Evolutionary conservation across 106 monocot genomes (phyloP).

Genomic region (Apostasia ramifera): DNA sequence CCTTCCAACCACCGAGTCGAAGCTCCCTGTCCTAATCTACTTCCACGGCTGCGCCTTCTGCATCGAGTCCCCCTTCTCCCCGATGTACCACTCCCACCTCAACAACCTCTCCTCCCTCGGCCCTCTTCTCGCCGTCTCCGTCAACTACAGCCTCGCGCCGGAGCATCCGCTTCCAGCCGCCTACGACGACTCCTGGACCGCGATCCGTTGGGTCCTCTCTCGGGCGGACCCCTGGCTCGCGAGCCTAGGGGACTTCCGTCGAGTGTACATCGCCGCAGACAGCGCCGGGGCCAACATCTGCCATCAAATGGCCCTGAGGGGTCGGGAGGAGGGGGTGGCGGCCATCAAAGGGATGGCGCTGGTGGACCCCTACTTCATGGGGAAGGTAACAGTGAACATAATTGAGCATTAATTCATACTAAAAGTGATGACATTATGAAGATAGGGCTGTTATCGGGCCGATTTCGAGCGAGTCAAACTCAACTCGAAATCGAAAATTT

Average conservation of each 20-base stretch:
- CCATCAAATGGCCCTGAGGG: conserved; percentile 11
- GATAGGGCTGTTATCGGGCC: too few relatives aligned
- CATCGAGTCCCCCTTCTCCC: conserved; percentile 9
- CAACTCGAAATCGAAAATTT: too few relatives aligned
- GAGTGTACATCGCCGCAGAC: conserved; percentile 1
- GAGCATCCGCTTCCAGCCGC: conserved; percentile 24
- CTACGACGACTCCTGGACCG: conserved; percentile 16
- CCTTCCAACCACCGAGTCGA: background rate
- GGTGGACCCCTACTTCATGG: conserved; percentile 4
- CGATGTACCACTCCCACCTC: conserved; percentile 11
- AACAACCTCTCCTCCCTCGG: conserved; percentile 4
- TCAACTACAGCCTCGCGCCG: conserved; percentile 35
- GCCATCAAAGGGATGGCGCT: conserved; percentile 6
- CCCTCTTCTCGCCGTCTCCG: conserved; percentile 10
- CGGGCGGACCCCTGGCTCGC: conserved; percentile 4
- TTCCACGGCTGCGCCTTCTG: conserved; percentile 16
- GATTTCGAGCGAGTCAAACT: too few relatives aligned
- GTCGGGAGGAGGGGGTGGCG: background rate
- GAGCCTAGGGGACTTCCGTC: background rate
- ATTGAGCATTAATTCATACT: too few relatives aligned
- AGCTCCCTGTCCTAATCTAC: conserved; percentile 9
- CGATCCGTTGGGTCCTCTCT: background rate
- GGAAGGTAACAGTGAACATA: background rate
- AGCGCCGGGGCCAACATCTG: conserved; percentile 15
- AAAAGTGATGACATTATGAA: too few relatives aligned